phyloP scores from a whole-genome alignment of 2,329 filamentous ascomycete genomes.

The Neofusicoccum laricinum region DNA sequence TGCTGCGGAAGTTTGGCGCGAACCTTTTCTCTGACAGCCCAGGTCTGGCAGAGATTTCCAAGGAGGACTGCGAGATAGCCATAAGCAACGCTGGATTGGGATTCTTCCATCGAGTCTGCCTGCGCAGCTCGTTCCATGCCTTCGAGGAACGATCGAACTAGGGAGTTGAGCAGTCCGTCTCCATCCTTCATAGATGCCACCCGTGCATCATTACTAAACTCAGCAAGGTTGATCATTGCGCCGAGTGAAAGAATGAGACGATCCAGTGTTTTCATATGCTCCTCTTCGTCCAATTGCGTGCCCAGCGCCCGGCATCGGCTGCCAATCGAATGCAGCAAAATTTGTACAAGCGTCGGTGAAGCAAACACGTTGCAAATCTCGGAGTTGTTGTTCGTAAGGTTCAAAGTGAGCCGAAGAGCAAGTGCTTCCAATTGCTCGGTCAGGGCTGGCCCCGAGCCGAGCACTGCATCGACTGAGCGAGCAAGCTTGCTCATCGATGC shows the following conservation, averaged over 20 bases:
- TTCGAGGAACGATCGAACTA: slow-evolving; percentile 66
- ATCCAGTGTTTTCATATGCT: slow-evolving; percentile 58
- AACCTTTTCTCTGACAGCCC: slow-evolving; percentile 43
- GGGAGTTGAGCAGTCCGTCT: slow-evolving; percentile 52
- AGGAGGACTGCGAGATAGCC: slow-evolving; percentile 84
- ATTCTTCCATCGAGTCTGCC: slow-evolving; percentile 62
- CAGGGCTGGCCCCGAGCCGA: not conserved
- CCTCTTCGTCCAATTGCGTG: slow-evolving; percentile 44
- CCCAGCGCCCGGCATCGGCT: slow-evolving; percentile 25
- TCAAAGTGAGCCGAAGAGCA: slow-evolving; percentile 71
- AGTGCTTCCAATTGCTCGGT: slow-evolving; percentile 10
- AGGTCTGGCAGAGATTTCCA: slow-evolving; percentile 70
- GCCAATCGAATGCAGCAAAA: slow-evolving; percentile 31
- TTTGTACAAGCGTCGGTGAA: slow-evolving; percentile 48
- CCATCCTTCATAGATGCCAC: slow-evolving; percentile 27
- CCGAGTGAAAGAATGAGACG: slow-evolving; percentile 75
- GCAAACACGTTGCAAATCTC: slow-evolving; percentile 68
- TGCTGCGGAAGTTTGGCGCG: slow-evolving; percentile 36
- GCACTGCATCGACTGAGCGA: slow-evolving; percentile 24
- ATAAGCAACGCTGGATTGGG: slow-evolving; percentile 75
- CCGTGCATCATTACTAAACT: slow-evolving; percentile 65
- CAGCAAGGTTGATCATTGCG: slow-evolving; percentile 82
- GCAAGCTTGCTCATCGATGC: slow-evolving; percentile 35
- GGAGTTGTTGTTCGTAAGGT: slow-evolving; percentile 78
- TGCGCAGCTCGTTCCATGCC: slow-evolving; percentile 61